phyloP scores from a whole-genome alignment of 805 yeast genomes.

The Komagataella populi region DNA sequence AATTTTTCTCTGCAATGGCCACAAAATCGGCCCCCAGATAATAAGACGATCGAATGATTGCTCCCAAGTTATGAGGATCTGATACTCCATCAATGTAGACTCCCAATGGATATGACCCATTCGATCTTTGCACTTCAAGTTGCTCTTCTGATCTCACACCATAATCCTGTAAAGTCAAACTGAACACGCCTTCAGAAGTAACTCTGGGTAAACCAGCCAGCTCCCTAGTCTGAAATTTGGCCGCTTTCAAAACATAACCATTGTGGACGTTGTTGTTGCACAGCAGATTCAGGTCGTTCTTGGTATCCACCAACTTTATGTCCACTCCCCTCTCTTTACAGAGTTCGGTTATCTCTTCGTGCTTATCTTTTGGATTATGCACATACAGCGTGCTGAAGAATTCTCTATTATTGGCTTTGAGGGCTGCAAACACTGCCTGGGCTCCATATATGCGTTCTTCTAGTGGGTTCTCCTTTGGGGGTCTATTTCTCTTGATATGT shows the following conservation, averaged over 20 bases:
- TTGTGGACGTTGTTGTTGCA: constrained; percentile 68
- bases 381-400: constrained; percentile 37
- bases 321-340: constrained; percentile 30
- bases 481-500: neutral
- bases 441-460: constrained; percentile 68
- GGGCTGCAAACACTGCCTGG: constrained; percentile 60
- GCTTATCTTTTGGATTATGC: constrained; percentile 22
- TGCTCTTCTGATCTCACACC: constrained; percentile 9
- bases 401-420: constrained; percentile 39
- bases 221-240: constrained; percentile 27
- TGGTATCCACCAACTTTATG: constrained; percentile 21
- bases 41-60: constrained; percentile 66
- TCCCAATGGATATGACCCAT: constrained; percentile 41
- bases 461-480: constrained; percentile 24
- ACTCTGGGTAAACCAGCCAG: constrained; percentile 12
- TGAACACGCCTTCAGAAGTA: constrained; percentile 3
- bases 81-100: constrained; percentile 65
- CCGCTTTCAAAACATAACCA: constrained; percentile 62
- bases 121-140: constrained; percentile 2
- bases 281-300: constrained; percentile 44
- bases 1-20: constrained; percentile 52
- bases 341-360: constrained; percentile 26
- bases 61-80: constrained; percentile 85
- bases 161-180: constrained; percentile 4
- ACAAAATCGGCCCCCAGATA: constrained; percentile 75